These are phyloP conservation scores for Bipolaris sorokiniana DNA, from an alignment of 2,329 filamentous ascomycete species.

Conservation along the genomic window DNA sequence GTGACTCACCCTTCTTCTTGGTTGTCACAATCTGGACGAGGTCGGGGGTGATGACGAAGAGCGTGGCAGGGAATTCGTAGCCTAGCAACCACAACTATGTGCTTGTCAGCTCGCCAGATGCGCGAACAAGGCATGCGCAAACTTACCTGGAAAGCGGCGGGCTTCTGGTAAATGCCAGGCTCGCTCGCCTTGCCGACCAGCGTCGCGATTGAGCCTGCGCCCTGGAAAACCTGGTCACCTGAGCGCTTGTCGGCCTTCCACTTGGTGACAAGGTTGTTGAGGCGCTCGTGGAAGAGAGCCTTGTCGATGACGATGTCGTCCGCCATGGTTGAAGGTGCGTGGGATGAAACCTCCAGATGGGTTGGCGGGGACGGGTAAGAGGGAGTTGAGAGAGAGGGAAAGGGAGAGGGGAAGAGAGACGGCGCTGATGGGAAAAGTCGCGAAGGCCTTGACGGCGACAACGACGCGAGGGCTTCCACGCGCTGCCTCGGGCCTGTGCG, in stretches of 20 bases:
- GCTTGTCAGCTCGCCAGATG: slow-evolving; percentile 29
- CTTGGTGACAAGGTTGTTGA: slow-evolving; percentile 82
- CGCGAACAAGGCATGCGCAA: background rate
- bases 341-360: slow-evolving; percentile 19
- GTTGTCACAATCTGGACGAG: slow-evolving; percentile 92
- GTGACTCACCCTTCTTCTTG: slow-evolving; percentile 82
- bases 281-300: slow-evolving; percentile 89
- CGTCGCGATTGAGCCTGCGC: slow-evolving; percentile 83
- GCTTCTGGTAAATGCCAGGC: slow-evolving; percentile 86
- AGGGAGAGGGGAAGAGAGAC: slow-evolving; percentile 17
- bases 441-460: slow-evolving; percentile 19
- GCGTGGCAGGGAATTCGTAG: slow-evolving; percentile 96
- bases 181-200: slow-evolving; percentile 92
- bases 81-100: slow-evolving; percentile 93
- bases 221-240: slow-evolving; percentile 82
- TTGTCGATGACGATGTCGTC: slow-evolving; percentile 90
- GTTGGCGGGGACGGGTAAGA: slow-evolving; percentile 20
- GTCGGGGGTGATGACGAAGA: slow-evolving; percentile 90
- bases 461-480: slow-evolving; percentile 31
- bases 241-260: slow-evolving; percentile 97
- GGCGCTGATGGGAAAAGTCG: slow-evolving; percentile 33
- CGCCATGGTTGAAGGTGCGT: slow-evolving; percentile 58
- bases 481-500: slow-evolving; percentile 18
- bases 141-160: slow-evolving; percentile 91
- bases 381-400: slow-evolving; percentile 9